Conservation (phyloP, 352 stramenopile genomes). For the Blastocystis sp. region DNA sequence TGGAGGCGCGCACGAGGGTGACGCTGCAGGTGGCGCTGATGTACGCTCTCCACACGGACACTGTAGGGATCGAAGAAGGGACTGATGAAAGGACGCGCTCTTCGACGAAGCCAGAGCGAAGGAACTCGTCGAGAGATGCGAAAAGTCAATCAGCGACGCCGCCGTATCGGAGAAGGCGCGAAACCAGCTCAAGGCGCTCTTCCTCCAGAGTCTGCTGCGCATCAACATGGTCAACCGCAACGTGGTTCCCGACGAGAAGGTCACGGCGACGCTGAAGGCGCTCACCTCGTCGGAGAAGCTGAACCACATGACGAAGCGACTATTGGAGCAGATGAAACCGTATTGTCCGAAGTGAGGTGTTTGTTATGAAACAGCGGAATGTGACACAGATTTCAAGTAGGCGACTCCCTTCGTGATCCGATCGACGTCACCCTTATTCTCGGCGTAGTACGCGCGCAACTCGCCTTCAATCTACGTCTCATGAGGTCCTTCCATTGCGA, state of each 20-base stretch:
- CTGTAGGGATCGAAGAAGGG: neutral
- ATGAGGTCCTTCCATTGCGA: neutral
- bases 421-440: conserved; percentile 14
- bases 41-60: neutral
- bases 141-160: neutral
- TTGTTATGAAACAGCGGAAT: conserved; percentile 10
- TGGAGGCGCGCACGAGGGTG: neutral
- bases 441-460: neutral
- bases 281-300: conserved; percentile 3
- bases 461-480: neutral
- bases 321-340: conserved; percentile 15
- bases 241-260: neutral
- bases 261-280: neutral
- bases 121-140: neutral
- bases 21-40: neutral
- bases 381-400: conserved; percentile 29
- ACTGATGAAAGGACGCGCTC: neutral
- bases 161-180: neutral
- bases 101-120: neutral
- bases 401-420: conserved; percentile 1
- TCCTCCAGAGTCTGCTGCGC: neutral
- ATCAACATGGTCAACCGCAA: neutral
- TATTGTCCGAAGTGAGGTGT: neutral
- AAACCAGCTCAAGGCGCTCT: neutral
- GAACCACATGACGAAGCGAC: neutral